A percentile compares a stretch with the other conserved stretches of the same genome.
phyloP scores from a whole-genome alignment of 768 basidiomycete genomes.

The Steccherinum ochraceum region DNA sequence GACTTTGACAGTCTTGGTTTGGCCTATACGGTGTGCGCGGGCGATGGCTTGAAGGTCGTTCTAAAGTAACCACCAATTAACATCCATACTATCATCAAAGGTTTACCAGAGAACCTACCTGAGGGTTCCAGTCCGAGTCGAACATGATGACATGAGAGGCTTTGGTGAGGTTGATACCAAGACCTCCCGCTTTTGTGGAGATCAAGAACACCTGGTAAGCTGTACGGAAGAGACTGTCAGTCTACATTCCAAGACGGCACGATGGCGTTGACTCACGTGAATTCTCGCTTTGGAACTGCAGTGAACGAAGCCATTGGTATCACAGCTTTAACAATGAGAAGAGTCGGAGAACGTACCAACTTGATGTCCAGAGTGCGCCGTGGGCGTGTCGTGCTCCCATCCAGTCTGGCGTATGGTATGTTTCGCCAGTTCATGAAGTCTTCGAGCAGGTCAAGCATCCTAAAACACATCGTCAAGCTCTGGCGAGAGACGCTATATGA shows the following conservation, averaged over 20 bases:
- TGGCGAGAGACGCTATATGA: too few relatives aligned
- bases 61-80: constrained; percentile 32
- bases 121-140: constrained; percentile 64
- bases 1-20: constrained; percentile 67
- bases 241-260: not conserved
- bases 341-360: constrained; percentile 36
- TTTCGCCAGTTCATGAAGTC: constrained; percentile 57
- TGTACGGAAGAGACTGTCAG: constrained; percentile 12
- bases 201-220: constrained; percentile 66
- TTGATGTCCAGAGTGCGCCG: constrained; percentile 53
- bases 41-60: constrained; percentile 86
- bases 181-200: constrained; percentile 66
- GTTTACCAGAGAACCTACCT: constrained; percentile 21
- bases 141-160: constrained; percentile 79
- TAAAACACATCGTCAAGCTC: constrained; percentile 18
- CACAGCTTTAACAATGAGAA: too few relatives aligned
- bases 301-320: not conserved
- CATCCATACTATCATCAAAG: constrained; percentile 16
- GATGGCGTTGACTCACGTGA: constrained; percentile 39
- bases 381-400: constrained; percentile 48
- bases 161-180: constrained; percentile 79
- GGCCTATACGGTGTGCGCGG: constrained; percentile 76
- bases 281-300: constrained; percentile 51
- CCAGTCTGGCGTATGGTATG: constrained; percentile 55
- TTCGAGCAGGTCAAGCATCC: constrained; percentile 65